These are phyloP conservation scores for Lagenidium sp. DNA, from an alignment of 352 stramenopile species.

Conservation along the genomic window DNA sequence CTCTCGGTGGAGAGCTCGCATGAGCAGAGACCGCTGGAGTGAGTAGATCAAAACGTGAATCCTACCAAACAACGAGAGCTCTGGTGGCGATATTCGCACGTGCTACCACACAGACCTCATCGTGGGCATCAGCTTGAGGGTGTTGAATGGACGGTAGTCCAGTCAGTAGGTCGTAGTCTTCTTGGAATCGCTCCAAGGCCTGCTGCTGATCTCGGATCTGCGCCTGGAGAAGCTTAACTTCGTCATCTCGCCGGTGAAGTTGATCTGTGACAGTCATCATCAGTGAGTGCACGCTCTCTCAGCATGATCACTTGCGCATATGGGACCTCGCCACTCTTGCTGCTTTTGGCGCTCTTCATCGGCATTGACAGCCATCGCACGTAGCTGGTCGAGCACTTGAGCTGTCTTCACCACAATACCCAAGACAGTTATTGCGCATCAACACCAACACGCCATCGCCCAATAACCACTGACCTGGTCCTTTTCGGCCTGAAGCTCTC, in stretches of 20 bases:
- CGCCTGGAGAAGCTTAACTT: slow-evolving; percentile 25
- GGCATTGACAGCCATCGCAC: background rate
- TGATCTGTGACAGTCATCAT: slow-evolving; percentile 15
- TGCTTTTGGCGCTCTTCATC: background rate
- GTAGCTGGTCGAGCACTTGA: no score
- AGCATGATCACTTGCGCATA: slow-evolving; percentile 1
- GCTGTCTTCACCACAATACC: no score
- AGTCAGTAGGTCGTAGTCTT: slow-evolving; percentile 15
- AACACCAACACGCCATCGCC: no score
- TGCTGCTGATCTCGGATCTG: slow-evolving; percentile 58
- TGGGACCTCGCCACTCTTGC: background rate
- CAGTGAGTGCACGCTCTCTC: background rate
- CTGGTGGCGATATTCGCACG: background rate
- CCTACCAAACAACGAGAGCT: background rate
- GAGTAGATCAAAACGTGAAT: no score
- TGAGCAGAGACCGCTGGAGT: slow-evolving; percentile 14
- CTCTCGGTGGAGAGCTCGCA: slow-evolving; percentile 15
- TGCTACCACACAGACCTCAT: background rate
- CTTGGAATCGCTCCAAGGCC: slow-evolving; percentile 38
- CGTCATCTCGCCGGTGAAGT: slow-evolving; percentile 24
- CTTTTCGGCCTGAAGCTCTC: slow-evolving; percentile 25
- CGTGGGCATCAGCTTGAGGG: background rate
- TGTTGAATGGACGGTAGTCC: background rate
- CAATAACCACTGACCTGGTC: slow-evolving; percentile 18
- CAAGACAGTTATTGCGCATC: no score